Conservation (phyloP, 345 rosid genomes). For the Stellera chamaejasme region DNA sequence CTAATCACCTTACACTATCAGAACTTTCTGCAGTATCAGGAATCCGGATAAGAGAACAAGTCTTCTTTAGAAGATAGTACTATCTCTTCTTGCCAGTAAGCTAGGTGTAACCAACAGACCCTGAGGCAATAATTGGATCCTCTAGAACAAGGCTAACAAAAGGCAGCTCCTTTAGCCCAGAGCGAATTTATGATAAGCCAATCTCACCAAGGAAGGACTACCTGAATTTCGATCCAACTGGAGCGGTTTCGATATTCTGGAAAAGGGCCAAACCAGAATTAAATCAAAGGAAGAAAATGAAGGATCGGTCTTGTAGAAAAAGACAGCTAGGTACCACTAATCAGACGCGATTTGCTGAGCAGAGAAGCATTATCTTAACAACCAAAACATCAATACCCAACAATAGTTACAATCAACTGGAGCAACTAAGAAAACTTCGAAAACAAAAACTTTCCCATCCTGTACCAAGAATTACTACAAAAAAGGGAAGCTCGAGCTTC, state of each 20-base stretch:
- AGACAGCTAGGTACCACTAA: too few relatives aligned
- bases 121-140: neutral
- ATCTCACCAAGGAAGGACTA: neutral
- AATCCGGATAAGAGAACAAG: neutral
- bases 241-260: neutral
- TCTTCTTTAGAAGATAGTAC: neutral
- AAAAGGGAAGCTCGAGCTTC: too few relatives aligned
- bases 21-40: slow-evolving; percentile 5
- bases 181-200: slow-evolving; percentile 5
- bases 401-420: too few relatives aligned
- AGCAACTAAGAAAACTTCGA: too few relatives aligned
- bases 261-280: neutral
- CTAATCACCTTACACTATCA: slow-evolving; percentile 3
- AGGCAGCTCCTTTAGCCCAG: neutral
- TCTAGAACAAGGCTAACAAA: neutral
- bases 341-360: too few relatives aligned
- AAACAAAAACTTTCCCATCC: too few relatives aligned
- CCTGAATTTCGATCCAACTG: neutral
- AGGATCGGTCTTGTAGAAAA: too few relatives aligned
- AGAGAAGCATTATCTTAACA: too few relatives aligned
- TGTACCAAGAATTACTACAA: too few relatives aligned
- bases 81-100: too few relatives aligned
- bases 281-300: neutral
- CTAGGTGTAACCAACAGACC: too few relatives aligned
- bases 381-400: too few relatives aligned